These are phyloP conservation scores for Trichoderma sp. DNA, from an alignment of 2,329 filamentous ascomycete species.

Conservation along the genomic window DNA sequence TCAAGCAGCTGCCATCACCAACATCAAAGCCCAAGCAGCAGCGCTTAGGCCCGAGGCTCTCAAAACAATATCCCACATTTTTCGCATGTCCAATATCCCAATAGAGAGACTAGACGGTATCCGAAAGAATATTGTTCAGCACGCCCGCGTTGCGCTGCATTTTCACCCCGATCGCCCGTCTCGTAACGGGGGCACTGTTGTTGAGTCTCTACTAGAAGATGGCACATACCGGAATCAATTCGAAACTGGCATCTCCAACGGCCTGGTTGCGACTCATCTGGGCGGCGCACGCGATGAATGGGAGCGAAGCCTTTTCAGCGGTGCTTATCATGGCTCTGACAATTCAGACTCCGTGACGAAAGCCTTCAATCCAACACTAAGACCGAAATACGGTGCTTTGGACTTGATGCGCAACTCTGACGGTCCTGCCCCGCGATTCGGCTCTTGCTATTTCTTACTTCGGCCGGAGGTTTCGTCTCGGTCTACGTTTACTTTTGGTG, in stretches of 20 bases:
- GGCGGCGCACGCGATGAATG: slow-evolving; percentile 22
- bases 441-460: slow-evolving; percentile 24
- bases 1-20: slow-evolving; percentile 10
- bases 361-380: neutral
- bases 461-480: slow-evolving; percentile 18
- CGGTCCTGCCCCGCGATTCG: slow-evolving; percentile 23
- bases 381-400: slow-evolving; percentile 25
- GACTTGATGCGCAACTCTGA: slow-evolving; percentile 22
- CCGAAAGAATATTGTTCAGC: neutral
- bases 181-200: slow-evolving; percentile 15
- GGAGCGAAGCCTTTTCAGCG: slow-evolving; percentile 10
- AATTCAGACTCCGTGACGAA: neutral
- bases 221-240: slow-evolving; percentile 24
- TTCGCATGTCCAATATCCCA: slow-evolving; percentile 13
- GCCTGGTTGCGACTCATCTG: slow-evolving; percentile 18
- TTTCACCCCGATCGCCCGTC: slow-evolving; percentile 25
- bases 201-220: slow-evolving; percentile 17
- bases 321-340: slow-evolving; percentile 14
- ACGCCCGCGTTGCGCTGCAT: slow-evolving; percentile 22
- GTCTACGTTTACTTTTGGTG: slow-evolving; percentile 24
- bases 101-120: neutral
- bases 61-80: neutral
- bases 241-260: slow-evolving; percentile 25
- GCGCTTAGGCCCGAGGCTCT: neutral
- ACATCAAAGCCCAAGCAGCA: slow-evolving; percentile 5